A percentile compares a stretch with the other conserved stretches of the same genome.
Evolutionary conservation across 192 early-diverging fungal genomes (phyloP).

Genomic region (Pilaira anomala): DNA sequence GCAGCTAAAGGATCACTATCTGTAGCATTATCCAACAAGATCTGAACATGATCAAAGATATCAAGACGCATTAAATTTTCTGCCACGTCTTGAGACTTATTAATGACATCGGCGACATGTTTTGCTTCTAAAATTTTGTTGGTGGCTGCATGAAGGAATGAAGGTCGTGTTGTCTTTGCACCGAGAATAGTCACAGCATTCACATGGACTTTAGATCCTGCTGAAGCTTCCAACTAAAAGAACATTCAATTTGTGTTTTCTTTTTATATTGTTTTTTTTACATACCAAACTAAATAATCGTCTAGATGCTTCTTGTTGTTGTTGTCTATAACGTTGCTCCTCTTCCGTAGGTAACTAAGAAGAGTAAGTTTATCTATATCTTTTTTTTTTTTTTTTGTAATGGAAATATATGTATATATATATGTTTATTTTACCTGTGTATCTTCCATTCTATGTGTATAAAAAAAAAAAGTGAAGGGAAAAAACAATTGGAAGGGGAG

Average conservation of each 20-base stretch:
- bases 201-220: constrained; percentile 22
- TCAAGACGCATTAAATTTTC: constrained; percentile 59
- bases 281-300: constrained; percentile 19
- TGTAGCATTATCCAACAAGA: constrained; percentile 61
- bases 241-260: not conserved
- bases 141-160: constrained; percentile 43
- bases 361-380: no score
- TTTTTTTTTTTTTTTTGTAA: no score
- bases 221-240: constrained; percentile 24
- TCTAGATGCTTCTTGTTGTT: constrained; percentile 11
- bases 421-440: no score
- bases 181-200: constrained; percentile 30
- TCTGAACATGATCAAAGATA: constrained; percentile 65
- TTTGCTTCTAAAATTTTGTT: constrained; percentile 36
- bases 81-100: constrained; percentile 51
- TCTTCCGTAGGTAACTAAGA: constrained; percentile 13
- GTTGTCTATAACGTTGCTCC: constrained; percentile 1
- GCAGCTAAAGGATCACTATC: constrained; percentile 39
- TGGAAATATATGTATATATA: no score
- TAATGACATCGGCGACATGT: constrained; percentile 64
- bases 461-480: no score
- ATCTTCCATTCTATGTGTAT: no score
- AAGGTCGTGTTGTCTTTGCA: constrained; percentile 39
- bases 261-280: not conserved
- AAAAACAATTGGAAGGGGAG: no score